Base-by-base conservation (phyloP, 177 flowering plant species). In the Viscum album region DNA sequence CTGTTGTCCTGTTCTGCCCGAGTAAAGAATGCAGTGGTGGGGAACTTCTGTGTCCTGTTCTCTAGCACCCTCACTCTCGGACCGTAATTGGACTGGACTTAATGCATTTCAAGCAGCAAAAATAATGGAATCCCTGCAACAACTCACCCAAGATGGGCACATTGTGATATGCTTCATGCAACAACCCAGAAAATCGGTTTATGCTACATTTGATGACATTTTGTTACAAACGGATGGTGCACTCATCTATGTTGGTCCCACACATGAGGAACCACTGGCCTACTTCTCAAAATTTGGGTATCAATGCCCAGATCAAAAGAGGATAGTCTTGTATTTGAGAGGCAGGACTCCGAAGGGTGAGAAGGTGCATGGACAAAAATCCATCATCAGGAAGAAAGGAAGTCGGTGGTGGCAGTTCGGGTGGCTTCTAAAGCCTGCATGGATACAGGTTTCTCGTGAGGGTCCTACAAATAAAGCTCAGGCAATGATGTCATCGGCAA, bases 391-490 rank as follows among this genome's bases (percentile, higher is more conserved):
- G 54, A 47, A n/a, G 72, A 91, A 85, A 77, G 82, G 82, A 64
- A 84, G 85, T 45, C 92, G 97, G 99, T 92, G 93, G 94, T 85
- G 81, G 79, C 96, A 92, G 74, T 95, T 95, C 81, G 70, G 78
- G 76, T 75, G 91, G 81, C 96, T 95, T 66, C 89, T 95, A 47
- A 90, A 75, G 74, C 96, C 97, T 67, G 99, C 99, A 68, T 95
- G 99, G 97, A 86, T 92, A 96, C 98, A 93, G 91, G 97, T 89
- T 78, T 88, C 89, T 74, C 93, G 99, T 65, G 99, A 94, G 81
- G 96, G 94, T 34, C 96, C 99, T 50, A 91, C 99, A 60, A 94
- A 94, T 72, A 94, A 87, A 86, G 96, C 92, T 73, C 86, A 97
- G 41, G 83, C 97, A 61, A 84, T 89, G 75, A 94, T 94, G 99